These are phyloP conservation scores for Diaporthe sp. DNA, from an alignment of 2,329 filamentous ascomycete species.

Conservation along the genomic window DNA sequence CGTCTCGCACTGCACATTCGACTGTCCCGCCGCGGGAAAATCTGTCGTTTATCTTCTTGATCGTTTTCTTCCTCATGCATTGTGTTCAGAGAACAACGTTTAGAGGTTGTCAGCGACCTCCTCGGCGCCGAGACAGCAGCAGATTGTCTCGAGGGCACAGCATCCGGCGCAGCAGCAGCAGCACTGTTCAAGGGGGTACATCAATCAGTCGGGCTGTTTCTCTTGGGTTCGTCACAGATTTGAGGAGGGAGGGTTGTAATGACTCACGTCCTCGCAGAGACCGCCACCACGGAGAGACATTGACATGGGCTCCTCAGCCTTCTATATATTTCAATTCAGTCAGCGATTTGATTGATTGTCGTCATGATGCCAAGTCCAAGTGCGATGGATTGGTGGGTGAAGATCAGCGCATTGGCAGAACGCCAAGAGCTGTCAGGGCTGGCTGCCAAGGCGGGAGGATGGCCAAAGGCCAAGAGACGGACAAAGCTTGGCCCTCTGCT, in stretches of 20 bases:
- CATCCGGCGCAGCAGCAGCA: slow-evolving; percentile 35
- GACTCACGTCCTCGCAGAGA: slow-evolving; percentile 43
- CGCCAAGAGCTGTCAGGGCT: slow-evolving; percentile 16
- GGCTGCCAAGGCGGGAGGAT: slow-evolving; percentile 37
- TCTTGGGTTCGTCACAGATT: neutral
- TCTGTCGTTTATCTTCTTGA: neutral
- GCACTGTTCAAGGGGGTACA: slow-evolving; percentile 2
- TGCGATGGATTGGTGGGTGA: neutral
- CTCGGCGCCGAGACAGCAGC: slow-evolving; percentile 47
- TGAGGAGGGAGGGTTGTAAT: neutral
- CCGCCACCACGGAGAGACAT: slow-evolving; percentile 47
- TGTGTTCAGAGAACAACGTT: slow-evolving; percentile 37
- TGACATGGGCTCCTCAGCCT: slow-evolving; percentile 45
- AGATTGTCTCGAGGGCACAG: slow-evolving; percentile 41
- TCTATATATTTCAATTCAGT: slow-evolving; percentile 19
- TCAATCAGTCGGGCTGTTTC: neutral
- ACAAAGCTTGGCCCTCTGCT: slow-evolving; percentile 23
- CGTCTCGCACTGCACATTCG: neutral
- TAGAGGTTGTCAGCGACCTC: slow-evolving; percentile 44
- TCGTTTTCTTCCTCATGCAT: neutral
- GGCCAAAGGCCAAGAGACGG: slow-evolving; percentile 27
- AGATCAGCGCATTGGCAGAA: slow-evolving; percentile 8
- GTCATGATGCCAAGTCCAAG: neutral
- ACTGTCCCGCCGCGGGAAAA: neutral
- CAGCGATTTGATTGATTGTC: neutral